phyloP scores from a whole-genome alignment of 2,329 filamentous ascomycete species.

The Aspergillus japonicus region DNA sequence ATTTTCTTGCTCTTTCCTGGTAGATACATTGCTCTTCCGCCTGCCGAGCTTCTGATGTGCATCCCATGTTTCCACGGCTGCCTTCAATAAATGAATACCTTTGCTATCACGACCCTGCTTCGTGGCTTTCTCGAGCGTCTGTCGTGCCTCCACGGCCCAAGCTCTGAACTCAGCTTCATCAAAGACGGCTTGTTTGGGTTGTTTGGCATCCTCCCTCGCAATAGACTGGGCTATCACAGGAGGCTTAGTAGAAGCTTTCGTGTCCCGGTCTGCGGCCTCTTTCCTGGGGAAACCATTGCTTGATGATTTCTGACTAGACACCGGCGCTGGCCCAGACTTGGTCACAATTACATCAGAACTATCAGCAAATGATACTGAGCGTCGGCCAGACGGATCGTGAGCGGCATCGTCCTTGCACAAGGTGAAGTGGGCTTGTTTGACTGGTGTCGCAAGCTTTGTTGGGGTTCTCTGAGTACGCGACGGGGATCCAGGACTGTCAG shows the following conservation, averaged over 20 bases:
- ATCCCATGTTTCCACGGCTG: not conserved
- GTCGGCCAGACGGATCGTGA: not conserved
- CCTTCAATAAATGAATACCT: not conserved
- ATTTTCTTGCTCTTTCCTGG: not conserved
- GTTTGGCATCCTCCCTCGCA: not conserved
- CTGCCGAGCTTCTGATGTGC: not conserved
- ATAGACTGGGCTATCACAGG: not conserved
- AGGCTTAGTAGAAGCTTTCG: not conserved
- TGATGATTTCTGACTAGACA: not conserved
- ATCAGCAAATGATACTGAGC: not conserved
- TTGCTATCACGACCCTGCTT: not conserved
- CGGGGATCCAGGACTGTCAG: not conserved
- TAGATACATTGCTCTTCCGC: not conserved
- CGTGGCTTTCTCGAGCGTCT: not conserved
- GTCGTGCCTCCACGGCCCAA: not conserved
- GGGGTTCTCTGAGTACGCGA: not conserved
- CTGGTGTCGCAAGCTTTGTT: not conserved
- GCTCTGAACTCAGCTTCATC: not conserved
- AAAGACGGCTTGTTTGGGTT: not conserved
- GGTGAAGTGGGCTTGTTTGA: not conserved
- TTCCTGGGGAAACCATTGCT: not conserved
- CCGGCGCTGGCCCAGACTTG: not conserved
- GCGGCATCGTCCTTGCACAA: not conserved
- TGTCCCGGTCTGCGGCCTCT: not conserved
- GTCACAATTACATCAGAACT: not conserved